These are phyloP conservation scores for Heimioporus sp. DNA, from an alignment of 768 basidiomycete species.

Conservation along the genomic window DNA sequence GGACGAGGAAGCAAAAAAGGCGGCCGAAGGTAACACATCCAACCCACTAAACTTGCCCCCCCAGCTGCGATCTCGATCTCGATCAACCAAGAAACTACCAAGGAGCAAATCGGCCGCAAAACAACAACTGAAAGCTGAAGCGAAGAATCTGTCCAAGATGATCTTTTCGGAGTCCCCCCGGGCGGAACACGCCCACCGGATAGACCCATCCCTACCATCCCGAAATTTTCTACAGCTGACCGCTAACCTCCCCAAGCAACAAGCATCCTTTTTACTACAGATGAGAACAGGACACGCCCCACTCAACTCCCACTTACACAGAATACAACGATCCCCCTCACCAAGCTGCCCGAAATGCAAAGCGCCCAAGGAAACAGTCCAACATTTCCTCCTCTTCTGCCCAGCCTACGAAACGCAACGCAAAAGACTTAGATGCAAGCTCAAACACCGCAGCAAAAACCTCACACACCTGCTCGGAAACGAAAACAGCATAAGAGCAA, in stretches of 20 bases:
- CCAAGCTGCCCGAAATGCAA: not conserved
- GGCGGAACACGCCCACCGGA: too few species aligned
- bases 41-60: not conserved
- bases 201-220: not conserved
- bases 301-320: slow-evolving; percentile 31
- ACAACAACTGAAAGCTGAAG: too few species aligned
- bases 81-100: too few species aligned
- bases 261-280: slow-evolving; percentile 22
- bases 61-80: not conserved
- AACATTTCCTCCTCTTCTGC: too few species aligned
- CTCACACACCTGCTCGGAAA: too few species aligned
- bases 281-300: slow-evolving; percentile 32
- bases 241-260: not conserved
- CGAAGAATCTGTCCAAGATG: too few species aligned
- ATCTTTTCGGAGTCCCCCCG: not conserved
- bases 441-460: too few species aligned
- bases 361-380: too few species aligned
- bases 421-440: too few species aligned
- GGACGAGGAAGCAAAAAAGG: too few species aligned
- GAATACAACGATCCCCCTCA: slow-evolving; percentile 1
- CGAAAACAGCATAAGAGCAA: too few species aligned
- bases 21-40: not conserved
- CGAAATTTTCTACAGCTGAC: not conserved
- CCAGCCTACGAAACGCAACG: too few species aligned
- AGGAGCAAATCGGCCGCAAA: not conserved